Evolutionary conservation across 2,329 filamentous ascomycete genomes (phyloP).

Genomic region (Hypomyces rosellus): DNA sequence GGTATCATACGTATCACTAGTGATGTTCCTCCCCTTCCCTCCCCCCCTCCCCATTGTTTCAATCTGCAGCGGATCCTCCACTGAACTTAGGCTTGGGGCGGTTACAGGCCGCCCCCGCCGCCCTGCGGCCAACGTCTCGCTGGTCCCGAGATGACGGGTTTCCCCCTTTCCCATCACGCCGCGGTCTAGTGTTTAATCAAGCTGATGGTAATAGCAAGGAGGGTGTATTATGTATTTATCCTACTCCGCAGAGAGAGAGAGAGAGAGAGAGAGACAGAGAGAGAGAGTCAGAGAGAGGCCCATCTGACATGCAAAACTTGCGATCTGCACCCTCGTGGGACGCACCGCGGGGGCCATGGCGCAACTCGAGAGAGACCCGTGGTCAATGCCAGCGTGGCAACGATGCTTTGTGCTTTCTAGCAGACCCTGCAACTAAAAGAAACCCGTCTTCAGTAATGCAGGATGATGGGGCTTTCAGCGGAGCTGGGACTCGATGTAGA

Average conservation of each 20-base stretch:
- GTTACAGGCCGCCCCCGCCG: neutral
- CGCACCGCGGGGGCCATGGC: constrained; percentile 1
- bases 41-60: neutral
- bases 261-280: too few relatives aligned
- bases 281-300: neutral
- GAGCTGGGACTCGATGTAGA: neutral
- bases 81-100: neutral
- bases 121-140: neutral
- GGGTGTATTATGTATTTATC: constrained; percentile 4
- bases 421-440: neutral
- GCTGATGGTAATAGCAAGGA: neutral
- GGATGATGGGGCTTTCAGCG: constrained; percentile 3
- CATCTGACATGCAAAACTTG: constrained; percentile 3
- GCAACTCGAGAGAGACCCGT: neutral
- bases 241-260: neutral
- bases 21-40: neutral
- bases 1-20: neutral
- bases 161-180: neutral
- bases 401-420: constrained; percentile 1
- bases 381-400: constrained; percentile 10
- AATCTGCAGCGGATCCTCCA: neutral
- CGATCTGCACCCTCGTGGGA: constrained; percentile 7
- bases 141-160: neutral
- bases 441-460: neutral
- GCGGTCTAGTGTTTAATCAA: neutral